These are phyloP conservation scores for Chrysosporium queenslandicum DNA, from an alignment of 2,329 filamentous ascomycete species.

Conservation along the genomic window DNA sequence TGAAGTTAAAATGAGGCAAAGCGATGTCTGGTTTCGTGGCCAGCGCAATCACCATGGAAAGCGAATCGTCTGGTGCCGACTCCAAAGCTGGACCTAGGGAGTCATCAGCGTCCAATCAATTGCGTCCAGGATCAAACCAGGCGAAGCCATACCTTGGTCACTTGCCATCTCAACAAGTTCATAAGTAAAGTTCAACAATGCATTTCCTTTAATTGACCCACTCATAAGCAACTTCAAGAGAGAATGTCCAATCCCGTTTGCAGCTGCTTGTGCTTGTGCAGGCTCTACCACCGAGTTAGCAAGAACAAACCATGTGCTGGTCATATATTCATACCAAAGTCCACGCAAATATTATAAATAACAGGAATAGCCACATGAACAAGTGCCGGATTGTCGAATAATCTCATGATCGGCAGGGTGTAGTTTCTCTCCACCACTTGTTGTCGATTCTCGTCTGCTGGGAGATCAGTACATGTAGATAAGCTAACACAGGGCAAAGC, in stretches of 20 bases:
- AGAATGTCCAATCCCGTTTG: conserved; percentile 30
- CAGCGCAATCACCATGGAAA: conserved; percentile 29
- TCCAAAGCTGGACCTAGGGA: conserved; percentile 28
- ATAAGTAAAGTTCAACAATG: conserved; percentile 30
- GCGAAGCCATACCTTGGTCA: conserved; percentile 30
- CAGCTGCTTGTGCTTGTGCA: conserved; percentile 31
- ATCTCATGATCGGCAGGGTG: conserved; percentile 30
- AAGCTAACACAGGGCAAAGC: not conserved
- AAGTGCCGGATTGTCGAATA: conserved; percentile 28
- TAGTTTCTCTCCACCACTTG: conserved; percentile 33
- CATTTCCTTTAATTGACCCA: conserved; percentile 25
- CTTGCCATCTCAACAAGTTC: conserved; percentile 33
- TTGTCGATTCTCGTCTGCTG: conserved; percentile 34
- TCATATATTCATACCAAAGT: conserved; percentile 38
- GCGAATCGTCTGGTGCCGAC: conserved; percentile 27
- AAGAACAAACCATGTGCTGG: not conserved
- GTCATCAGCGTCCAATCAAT: not conserved
- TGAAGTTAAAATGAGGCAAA: conserved; percentile 26
- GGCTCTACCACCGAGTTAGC: conserved; percentile 24
- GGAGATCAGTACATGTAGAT: conserved; percentile 12
- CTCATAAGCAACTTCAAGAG: conserved; percentile 30
- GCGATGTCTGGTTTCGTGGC: conserved; percentile 22
- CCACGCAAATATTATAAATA: conserved; percentile 39
- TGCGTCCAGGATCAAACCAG: not conserved
- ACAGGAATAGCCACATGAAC: conserved; percentile 35